Evolutionary conservation across 768 basidiomycete species (phyloP), one percentile per base, ranked within the genome.

Genomic region (Agaricus blazei): DNA sequence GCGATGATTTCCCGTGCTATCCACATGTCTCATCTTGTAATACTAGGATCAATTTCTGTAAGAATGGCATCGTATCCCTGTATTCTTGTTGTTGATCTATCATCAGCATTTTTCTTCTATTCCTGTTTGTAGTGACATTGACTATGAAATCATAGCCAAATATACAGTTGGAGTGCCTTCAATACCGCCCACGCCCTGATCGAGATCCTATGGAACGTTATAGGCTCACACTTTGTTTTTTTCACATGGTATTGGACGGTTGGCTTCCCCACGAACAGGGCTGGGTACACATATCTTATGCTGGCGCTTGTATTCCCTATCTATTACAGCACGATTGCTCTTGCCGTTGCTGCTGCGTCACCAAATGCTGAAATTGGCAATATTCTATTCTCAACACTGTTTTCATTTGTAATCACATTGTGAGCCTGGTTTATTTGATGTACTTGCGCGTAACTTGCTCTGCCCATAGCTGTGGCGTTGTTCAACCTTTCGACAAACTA

Each of bases 201-300:
- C 3, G 84, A 84, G 58, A 51, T 85, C 1, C 84, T 83, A 1
- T 84, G 81, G 80, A 84, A 85, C 58, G 75, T 85, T 34, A 7
- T 82, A 3, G 79, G 79, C 28, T 81, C 83, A 1, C 71, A 75
- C 0, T 53, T 88, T 12, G 76, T 83, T 68, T 89, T 80, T 70
- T 61, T 85, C 51, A 80, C 77, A 60, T 88, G 85, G 85, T 88
- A 77, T 67, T 87, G 81, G 81, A 84, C 84, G 4, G 81, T 86
- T 48, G 85, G 85, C 0, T 83, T 83, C 62, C 71, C 73, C 9
- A 70, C 67, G 1, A 71, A 73, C 12, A 70, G 84, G 36, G 83
- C 75, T 4, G 86, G 77, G n/a, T 86, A 80, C 62, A 80, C 79
- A 1, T 85, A 75, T 63, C 73, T 87, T 6, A 68, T 82, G 60